These are phyloP conservation scores for Suhomyces vadensis DNA, from an alignment of 805 yeast species.

Conservation along the genomic window DNA sequence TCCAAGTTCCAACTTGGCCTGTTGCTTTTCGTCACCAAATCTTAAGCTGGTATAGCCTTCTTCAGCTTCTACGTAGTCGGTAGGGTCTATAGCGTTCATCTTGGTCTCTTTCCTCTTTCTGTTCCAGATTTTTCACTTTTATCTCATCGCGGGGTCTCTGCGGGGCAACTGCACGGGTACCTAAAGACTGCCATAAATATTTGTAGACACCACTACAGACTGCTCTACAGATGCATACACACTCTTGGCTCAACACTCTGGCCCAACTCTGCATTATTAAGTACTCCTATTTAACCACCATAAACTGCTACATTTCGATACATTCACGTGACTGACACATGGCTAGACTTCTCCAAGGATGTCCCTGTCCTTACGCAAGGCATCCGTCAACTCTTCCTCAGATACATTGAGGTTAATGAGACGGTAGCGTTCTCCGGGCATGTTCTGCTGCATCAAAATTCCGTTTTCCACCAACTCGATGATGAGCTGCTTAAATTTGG, in stretches of 20 bases:
- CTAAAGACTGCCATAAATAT: no score
- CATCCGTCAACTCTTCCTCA: constrained; percentile 64
- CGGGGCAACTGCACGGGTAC: no score
- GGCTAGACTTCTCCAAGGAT: constrained; percentile 1
- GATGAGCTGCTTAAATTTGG: constrained; percentile 60
- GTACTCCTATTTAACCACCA: no score
- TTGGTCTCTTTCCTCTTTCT: neutral
- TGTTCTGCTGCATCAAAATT: constrained; percentile 63
- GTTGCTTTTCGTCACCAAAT: constrained; percentile 63
- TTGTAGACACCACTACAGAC: no score
- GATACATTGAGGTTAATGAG: constrained; percentile 66
- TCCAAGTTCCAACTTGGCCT: constrained; percentile 88
- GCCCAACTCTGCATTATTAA: no score
- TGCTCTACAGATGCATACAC: no score
- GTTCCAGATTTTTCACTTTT: constrained; percentile 2
- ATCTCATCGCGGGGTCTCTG: constrained; percentile 2
- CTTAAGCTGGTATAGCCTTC: constrained; percentile 38
- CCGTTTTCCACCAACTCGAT: constrained; percentile 80
- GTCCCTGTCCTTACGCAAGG: constrained; percentile 40
- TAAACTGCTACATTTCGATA: no score
- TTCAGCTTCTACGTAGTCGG: constrained; percentile 57
- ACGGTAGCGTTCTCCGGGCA: constrained; percentile 66
- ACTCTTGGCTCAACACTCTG: no score
- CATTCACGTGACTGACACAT: neutral
- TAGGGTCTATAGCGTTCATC: constrained; percentile 40